Base-by-base conservation (phyloP, 73 alveolate genomes). In the Paramecium sexaurelia region DNA sequence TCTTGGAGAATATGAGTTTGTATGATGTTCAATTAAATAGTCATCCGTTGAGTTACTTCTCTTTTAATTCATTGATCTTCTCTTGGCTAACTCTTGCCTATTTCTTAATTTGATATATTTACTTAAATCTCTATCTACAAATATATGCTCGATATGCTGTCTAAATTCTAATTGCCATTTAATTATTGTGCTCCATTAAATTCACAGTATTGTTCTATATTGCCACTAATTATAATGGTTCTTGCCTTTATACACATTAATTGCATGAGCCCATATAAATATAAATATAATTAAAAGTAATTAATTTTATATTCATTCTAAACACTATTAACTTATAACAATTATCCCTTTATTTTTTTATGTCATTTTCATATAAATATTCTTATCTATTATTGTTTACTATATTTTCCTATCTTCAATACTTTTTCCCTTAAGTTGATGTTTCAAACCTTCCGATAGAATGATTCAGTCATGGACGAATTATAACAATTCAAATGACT, bases 221-320 rank as follows among this genome's bases (percentile, higher is more conserved):
- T 51, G 67, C 22, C 17, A 51, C 67, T 51, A 17, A 51, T 32
- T 61, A 32, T 45, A 29, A 61, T 7, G 83, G 83, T 61, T 61
- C 83, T 61, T 61, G 43, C 7, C 83, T 61, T 10, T 61, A 32
- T 8, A 61, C 45, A n/a, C 83, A 61, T 61, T 61, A 61, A 61
- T 61, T 61, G 83, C 83, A 61, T 61, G 83, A 61, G 26, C 83
- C 83, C 83, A 61, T 61, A 61, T 61, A 1, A 61, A 61, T 61
- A 61, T 51, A 22, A 29, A 26, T 61, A 11, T 61, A 11, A 61
- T 61, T 61, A 61, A 26, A 61, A 61, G 47, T 29, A 61, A 61
- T 61, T 29, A 29, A 61, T 61, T n/a, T 61, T 61, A 61, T 11
- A 61, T 61, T 45, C 33, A 10, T 51, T 15, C 29, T 22, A 20